phyloP scores from a whole-genome alignment of 2,329 filamentous ascomycete species.

The Amauroascus verrucosus region DNA sequence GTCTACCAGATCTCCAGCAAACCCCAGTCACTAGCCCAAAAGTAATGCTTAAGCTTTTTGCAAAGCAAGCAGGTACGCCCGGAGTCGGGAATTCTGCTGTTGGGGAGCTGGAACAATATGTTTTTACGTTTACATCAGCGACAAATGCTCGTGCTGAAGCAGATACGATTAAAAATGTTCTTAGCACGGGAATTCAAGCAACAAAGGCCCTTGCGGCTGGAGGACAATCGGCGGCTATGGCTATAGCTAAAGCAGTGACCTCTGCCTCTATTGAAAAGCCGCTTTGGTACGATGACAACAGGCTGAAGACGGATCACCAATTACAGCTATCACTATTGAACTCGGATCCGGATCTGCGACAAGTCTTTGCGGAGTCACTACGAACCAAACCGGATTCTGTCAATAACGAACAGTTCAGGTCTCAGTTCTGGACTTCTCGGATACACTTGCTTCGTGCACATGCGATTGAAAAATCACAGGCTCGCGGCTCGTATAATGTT shows the following conservation, averaged over 20 bases:
- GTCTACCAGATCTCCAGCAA: constrained; percentile 69
- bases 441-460: constrained; percentile 78
- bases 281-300: constrained; percentile 69
- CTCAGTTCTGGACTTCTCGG: constrained; percentile 89
- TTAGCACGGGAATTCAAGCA: constrained; percentile 67
- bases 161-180: constrained; percentile 68
- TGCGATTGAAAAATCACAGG: constrained; percentile 78
- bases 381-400: constrained; percentile 76
- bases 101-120: constrained; percentile 52
- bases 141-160: constrained; percentile 70
- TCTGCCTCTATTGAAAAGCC: constrained; percentile 40
- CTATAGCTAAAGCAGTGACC: constrained; percentile 61
- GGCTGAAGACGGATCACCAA: constrained; percentile 65
- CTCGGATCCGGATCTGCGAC: constrained; percentile 61
- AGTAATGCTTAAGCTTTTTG: constrained; percentile 88
- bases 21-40: constrained; percentile 80
- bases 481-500: constrained; percentile 84
- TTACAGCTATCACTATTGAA: constrained; percentile 83
- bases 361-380: constrained; percentile 78
- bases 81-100: constrained; percentile 32
- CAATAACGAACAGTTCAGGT: constrained; percentile 68
- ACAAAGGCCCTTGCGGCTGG: constrained; percentile 42
- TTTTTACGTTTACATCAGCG: constrained; percentile 80
- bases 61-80: constrained; percentile 50
- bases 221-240: constrained; percentile 58